These are phyloP conservation scores for Ganoderma boninense DNA, from an alignment of 1,284 basidiomycete genomes.

Conservation along the genomic window DNA sequence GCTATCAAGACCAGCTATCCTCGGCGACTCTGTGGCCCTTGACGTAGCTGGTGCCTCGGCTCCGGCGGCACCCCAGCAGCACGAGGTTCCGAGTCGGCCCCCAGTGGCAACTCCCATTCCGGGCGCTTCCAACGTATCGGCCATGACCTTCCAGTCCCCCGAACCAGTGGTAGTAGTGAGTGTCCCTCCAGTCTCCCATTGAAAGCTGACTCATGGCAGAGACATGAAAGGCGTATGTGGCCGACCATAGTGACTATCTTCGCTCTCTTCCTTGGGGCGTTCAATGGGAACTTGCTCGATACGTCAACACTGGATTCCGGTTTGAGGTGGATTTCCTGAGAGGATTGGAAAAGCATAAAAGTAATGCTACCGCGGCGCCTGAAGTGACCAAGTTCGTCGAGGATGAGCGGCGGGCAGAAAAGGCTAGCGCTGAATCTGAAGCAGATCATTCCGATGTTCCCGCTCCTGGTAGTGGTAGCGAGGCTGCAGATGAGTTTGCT, in stretches of 20 bases:
- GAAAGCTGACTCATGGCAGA: background rate
- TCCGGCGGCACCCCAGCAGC: background rate
- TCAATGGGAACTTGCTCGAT: slow-evolving; percentile 41
- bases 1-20: background rate
- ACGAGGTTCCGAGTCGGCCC: slow-evolving; percentile 1
- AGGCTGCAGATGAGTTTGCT: slow-evolving; percentile 10
- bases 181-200: background rate
- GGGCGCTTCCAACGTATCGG: background rate
- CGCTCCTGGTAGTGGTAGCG: background rate
- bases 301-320: slow-evolving; percentile 23
- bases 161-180: slow-evolving; percentile 22
- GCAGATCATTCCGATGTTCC: background rate
- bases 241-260: background rate
- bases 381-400: slow-evolving; percentile 21
- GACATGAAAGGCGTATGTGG: background rate
- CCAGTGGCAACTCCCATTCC: slow-evolving; percentile 7
- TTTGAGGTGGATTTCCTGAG: slow-evolving; percentile 1
- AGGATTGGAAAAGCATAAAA: background rate
- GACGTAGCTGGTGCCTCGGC: background rate
- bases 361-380: slow-evolving; percentile 10
- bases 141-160: slow-evolving; percentile 11
- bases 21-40: background rate
- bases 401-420: background rate
- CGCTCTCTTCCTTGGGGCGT: slow-evolving; percentile 26
- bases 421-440: background rate